Conservation (phyloP, 169 alveolate species). For the Eimeria maxima region DNA sequence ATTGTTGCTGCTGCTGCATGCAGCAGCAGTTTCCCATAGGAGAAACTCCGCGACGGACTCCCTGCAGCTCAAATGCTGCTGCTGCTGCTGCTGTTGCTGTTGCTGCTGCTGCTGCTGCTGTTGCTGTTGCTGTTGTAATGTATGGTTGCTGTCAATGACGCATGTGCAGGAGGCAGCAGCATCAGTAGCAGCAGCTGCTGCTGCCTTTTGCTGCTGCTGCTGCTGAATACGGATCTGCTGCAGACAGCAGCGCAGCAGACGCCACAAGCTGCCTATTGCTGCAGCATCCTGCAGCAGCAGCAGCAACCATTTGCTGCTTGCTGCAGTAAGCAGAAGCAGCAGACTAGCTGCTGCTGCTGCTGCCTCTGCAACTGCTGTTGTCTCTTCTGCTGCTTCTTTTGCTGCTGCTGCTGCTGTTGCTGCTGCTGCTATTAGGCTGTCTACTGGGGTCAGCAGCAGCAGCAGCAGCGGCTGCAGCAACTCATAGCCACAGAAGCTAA, state of each 20-base stretch:
- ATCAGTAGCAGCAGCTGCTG: no score
- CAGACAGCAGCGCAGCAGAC: not conserved
- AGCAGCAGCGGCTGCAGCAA: slow-evolving; percentile 6
- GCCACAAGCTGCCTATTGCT: not conserved
- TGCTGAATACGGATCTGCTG: no score
- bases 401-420: slow-evolving; percentile 24
- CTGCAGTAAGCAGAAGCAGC: slow-evolving; percentile 3
- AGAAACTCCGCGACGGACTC: not conserved
- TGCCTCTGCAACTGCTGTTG: not conserved
- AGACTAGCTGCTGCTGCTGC: not conserved
- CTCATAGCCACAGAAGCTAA: not conserved
- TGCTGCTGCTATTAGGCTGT: not conserved
- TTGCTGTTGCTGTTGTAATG: not conserved
- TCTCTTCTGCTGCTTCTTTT: not conserved
- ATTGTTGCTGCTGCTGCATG: not conserved
- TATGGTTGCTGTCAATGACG: not conserved
- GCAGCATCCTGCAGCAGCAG: slow-evolving; percentile 11
- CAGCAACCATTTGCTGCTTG: slow-evolving; percentile 20
- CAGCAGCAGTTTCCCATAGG: slow-evolving; percentile 10
- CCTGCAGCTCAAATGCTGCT: slow-evolving; percentile 35
- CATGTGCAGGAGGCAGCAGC: slow-evolving; percentile 14
- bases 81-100: slow-evolving; percentile 20
- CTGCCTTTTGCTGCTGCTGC: no score
- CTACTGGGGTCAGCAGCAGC: not conserved
- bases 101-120: slow-evolving; percentile 44